Base-by-base conservation (phyloP, 2,329 filamentous ascomycete genomes). In the Diplodia scrobiculata region DNA sequence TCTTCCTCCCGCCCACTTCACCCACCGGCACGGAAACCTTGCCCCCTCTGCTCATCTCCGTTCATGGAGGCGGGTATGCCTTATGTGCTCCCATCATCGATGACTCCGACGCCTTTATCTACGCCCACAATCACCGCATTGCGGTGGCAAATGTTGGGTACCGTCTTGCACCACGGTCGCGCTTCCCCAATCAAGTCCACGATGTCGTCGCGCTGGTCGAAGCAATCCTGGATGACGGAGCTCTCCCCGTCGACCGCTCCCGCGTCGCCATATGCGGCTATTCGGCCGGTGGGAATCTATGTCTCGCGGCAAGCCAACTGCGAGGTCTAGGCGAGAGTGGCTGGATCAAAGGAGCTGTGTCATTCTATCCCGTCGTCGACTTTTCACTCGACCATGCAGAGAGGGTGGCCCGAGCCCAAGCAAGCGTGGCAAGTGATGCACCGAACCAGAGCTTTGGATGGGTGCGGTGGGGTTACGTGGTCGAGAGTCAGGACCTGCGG, bases 1-100 rank as follows among this genome's bases (percentile, higher is more conserved):
- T 67, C 50, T 67, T 67, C 41, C 60, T 67, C 1, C 66, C 66
- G 5, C 53, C 51, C 34, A 41, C 19, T 19, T 19, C 41, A 21
- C 14, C 47, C 29, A 41, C 41, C 47, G 21, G 59, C 58, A 17
- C 41, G 5, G 2, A 32, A 19, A 2, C 51, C 21, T 34, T 10
- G 7, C 36, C 55, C 21, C 82, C 83, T 1, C 74, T 80, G 1
- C 76, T 84, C 53, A 74, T 86, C 52, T 79, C 81, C 64, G 78
- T 84, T 69, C 84, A 86, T 69, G 83, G 83, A 64, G 83, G 84
- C 67, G 83, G 82, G 47, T 84, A 83, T 70, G 75, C 76, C 32
- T 32, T 85, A 51, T 78, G 80, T 72, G 70, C 77, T 21, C 78
- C 82, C 0, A 67, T 73, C 55, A 72, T 80, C 51, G 81, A 83